Base-by-base conservation (phyloP, 2,329 filamentous ascomycete genomes). In the Nigrospora oryzae region DNA sequence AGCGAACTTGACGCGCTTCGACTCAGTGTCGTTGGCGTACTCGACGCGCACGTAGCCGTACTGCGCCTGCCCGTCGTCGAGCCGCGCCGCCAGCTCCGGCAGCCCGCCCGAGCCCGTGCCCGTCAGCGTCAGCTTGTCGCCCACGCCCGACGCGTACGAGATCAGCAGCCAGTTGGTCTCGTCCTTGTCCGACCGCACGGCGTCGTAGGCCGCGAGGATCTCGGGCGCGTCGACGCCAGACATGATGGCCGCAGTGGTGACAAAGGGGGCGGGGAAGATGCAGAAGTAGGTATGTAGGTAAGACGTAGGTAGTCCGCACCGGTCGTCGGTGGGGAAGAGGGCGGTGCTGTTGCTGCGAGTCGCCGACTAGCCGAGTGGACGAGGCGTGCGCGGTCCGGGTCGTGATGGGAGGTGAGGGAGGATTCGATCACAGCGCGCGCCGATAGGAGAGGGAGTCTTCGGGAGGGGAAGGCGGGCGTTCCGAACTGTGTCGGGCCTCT, bases 11-110 rank as follows among this genome's bases (percentile, higher is more conserved):
- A 84, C 76, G 34, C 83, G 70, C 58, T 69, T 81, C 64, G 73
- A 79, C 68, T 86, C 83, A 51, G 77, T 77, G 62, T 86, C 82
- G 66, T 85, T 86, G 59, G 81, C 81, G 62, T 86, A 79, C 67
- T 84, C 79, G 60, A 83, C 68, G 30, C 79, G 76, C 53, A 70
- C 75, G 65, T 84, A 84, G 45, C 71, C 81, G 66, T 84, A 85
- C 61, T 82, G 77, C 45, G 81, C 81, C 63, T 82, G 71, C 33
- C 59, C 56, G 56, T 79, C 70, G 59, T 81, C 79, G 11, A 86
- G 67, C 50, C 68, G 63, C 31, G 56, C 56, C n/a, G 70, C 66
- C 49, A 85, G 69, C 65, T 84, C 81, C 10, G 63, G 47, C 12
- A 85, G 67, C 12, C 80, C 81, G 42, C 82, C 82, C 3, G 62